phyloP scores from a whole-genome alignment of 352 stramenopile species.

The Pythium brassicae region DNA sequence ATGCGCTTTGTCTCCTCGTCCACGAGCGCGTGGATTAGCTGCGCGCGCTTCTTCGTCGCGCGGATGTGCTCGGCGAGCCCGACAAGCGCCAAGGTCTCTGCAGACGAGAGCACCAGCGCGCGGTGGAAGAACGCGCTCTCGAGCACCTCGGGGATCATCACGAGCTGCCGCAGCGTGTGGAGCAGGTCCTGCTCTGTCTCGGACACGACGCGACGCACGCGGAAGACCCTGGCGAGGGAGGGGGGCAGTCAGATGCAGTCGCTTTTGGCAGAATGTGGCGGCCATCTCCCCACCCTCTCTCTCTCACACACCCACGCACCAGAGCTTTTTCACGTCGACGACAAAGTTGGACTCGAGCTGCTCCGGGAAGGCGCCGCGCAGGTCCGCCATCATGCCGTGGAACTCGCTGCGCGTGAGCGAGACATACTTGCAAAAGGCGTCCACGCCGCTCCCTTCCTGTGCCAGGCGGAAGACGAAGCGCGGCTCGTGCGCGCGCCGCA shows the following conservation, averaged over 20 bases:
- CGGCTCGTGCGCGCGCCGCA: conserved; percentile 2
- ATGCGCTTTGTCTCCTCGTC: conserved; percentile 16
- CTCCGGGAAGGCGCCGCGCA: conserved; percentile 14
- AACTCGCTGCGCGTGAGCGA: conserved; percentile 16
- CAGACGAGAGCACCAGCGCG: conserved; percentile 6
- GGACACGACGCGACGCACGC: conserved; percentile 12
- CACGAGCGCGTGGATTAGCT: conserved; percentile 16
- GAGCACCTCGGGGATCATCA: conserved; percentile 24
- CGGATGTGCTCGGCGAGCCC: conserved; percentile 13
- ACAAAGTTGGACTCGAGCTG: conserved; percentile 21
- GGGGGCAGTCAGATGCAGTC: too few species aligned
- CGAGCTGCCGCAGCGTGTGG: conserved; percentile 22
- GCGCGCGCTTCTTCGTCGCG: conserved; percentile 3
- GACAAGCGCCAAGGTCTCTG: conserved; percentile 3
- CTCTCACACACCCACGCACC: conserved; percentile 7
- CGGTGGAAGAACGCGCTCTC: conserved; percentile 19
- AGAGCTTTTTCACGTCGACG: conserved; percentile 19
- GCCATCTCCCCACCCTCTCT: too few species aligned
- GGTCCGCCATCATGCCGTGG: conserved; percentile 11
- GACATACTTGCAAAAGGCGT: conserved; percentile 14
- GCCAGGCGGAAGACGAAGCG: conserved; percentile 13
- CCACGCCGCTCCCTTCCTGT: conserved; percentile 1
- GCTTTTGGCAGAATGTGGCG: too few species aligned
- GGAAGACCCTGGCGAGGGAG: conserved; percentile 16
- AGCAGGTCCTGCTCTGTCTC: conserved; percentile 19